These are phyloP conservation scores for Trametes villosa DNA, from an alignment of 768 basidiomycete genomes.

Conservation along the genomic window DNA sequence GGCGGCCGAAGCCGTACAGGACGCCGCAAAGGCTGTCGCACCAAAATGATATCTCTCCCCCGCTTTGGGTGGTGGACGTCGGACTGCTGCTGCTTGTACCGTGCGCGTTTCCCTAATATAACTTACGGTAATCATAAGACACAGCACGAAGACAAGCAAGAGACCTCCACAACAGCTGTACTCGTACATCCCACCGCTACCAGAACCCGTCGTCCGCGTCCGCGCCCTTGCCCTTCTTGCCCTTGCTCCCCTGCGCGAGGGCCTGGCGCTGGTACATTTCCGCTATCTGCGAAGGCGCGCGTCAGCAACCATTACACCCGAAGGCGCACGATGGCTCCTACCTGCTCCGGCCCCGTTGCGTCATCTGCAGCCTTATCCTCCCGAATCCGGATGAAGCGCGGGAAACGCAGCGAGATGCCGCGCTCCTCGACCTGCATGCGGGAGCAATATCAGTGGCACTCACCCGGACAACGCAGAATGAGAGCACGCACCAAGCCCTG, in stretches of 20 bases:
- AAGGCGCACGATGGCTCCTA: slow-evolving; percentile 36
- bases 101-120: slow-evolving; percentile 10
- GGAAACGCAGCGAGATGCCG: slow-evolving; percentile 96
- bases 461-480: background rate
- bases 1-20: slow-evolving; percentile 50
- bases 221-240: slow-evolving; percentile 69
- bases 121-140: slow-evolving; percentile 12
- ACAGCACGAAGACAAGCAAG: slow-evolving; percentile 2
- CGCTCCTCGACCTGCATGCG: slow-evolving; percentile 74
- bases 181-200: slow-evolving; percentile 39
- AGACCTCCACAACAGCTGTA: background rate
- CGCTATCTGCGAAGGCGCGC: slow-evolving; percentile 60
- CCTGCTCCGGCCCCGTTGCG: slow-evolving; percentile 92
- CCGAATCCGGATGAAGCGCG: slow-evolving; percentile 88
- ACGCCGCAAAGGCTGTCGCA: slow-evolving; percentile 40
- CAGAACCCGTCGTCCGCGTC: slow-evolving; percentile 79
- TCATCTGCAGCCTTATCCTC: slow-evolving; percentile 95
- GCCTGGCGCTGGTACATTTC: slow-evolving; percentile 94
- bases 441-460: slow-evolving; percentile 1
- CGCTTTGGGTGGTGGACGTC: background rate
- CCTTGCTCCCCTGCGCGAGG: slow-evolving; percentile 74
- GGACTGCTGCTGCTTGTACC: slow-evolving; percentile 4
- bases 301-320: slow-evolving; percentile 18
- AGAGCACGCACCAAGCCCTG: slow-evolving; percentile 76
- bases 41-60: slow-evolving; percentile 22